Conservation (phyloP, 1,284 basidiomycete species). For the Rhodotorula glutinis region DNA sequence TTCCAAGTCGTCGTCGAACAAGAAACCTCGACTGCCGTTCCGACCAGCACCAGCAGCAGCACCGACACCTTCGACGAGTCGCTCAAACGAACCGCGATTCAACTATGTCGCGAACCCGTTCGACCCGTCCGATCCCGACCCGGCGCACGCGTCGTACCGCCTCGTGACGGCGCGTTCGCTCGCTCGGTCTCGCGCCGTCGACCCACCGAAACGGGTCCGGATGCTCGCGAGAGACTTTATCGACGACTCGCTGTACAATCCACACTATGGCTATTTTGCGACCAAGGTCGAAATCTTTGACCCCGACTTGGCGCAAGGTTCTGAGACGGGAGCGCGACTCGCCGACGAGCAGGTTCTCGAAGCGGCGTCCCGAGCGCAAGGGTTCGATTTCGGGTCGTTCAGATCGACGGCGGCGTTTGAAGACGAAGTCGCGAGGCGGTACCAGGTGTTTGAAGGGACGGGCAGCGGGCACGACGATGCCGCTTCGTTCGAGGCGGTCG, state of each 20-base stretch:
- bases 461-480: conserved; percentile 50
- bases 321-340: conserved; percentile 37
- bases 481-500: conserved; percentile 53
- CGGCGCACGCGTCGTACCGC: conserved; percentile 56
- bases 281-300: conserved; percentile 84
- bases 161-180: conserved; percentile 73
- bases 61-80: no score
- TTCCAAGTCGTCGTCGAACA: no score
- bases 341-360: conserved; percentile 17
- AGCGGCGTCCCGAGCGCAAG: conserved; percentile 39
- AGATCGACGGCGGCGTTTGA: conserved; percentile 74
- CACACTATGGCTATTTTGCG: conserved; percentile 94
- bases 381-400: conserved; percentile 68
- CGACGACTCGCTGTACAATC: conserved; percentile 95
- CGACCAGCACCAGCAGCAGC: no score
- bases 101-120: conserved; percentile 38
- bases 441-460: conserved; percentile 60
- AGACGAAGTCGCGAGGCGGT: conserved; percentile 70
- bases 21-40: no score
- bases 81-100: conserved; percentile 32
- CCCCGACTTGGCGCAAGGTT: conserved; percentile 50
- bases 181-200: conserved; percentile 53
- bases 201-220: conserved; percentile 75
- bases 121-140: conserved; percentile 30
- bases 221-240: conserved; percentile 97